Conservation (phyloP, 164 flowering plant genomes). For the Taxillus chinensis region DNA sequence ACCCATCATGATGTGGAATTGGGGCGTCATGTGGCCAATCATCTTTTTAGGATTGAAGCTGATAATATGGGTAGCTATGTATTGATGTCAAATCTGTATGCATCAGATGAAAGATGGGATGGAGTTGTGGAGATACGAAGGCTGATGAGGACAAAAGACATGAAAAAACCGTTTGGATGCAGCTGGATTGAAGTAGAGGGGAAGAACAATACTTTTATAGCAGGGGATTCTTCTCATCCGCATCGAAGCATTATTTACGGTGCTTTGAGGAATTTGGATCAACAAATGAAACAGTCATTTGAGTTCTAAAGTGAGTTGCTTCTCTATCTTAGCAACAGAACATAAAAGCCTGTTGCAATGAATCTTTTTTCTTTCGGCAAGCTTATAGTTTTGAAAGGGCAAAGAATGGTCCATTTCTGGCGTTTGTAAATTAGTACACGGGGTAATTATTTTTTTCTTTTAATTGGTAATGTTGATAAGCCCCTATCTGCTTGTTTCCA, state of each 20-base stretch:
- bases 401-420: too few species aligned
- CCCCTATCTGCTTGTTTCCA: too few species aligned
- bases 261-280: constrained; percentile 26
- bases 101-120: constrained; percentile 76
- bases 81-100: constrained; percentile 63
- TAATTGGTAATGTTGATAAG: too few species aligned
- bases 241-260: constrained; percentile 29
- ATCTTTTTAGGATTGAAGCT: constrained; percentile 41
- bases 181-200: constrained; percentile 77
- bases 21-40: constrained; percentile 48
- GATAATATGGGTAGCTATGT: constrained; percentile 59
- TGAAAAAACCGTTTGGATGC: constrained; percentile 73
- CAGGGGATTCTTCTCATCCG: constrained; percentile 61
- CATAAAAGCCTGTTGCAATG: too few species aligned
- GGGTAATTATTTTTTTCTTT: too few species aligned
- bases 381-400: too few species aligned
- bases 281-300: constrained; percentile 32
- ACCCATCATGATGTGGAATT: constrained; percentile 54
- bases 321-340: too few species aligned
- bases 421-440: too few species aligned
- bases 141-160: constrained; percentile 48
- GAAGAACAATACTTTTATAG: constrained; percentile 43
- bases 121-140: constrained; percentile 58
- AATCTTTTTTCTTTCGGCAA: too few species aligned
- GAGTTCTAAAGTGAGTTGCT: background rate